Evolutionary conservation across 805 yeast species (phyloP).

Genomic region (Wickerhamomyces ciferrii): DNA sequence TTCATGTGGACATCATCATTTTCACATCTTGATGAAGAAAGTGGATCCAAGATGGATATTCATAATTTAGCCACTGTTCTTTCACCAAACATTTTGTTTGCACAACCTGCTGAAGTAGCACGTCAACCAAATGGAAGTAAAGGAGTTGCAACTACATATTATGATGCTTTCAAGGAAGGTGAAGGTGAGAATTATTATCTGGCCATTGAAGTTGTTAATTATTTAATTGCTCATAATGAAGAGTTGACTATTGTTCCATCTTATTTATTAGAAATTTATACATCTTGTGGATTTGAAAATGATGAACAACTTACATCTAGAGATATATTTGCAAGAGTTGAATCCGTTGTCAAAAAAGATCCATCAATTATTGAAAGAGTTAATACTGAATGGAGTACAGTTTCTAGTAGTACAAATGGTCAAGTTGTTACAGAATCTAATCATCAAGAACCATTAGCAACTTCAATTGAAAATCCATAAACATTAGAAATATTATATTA

Average conservation of each 20-base stretch:
- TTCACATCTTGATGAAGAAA: slow-evolving; percentile 85
- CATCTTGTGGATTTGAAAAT: slow-evolving; percentile 16
- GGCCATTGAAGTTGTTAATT: slow-evolving; percentile 87
- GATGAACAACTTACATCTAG: slow-evolving; percentile 25
- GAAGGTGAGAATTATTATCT: slow-evolving; percentile 72
- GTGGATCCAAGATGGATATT: slow-evolving; percentile 92
- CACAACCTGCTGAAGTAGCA: slow-evolving; percentile 34
- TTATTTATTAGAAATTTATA: slow-evolving; percentile 31
- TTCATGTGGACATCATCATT: slow-evolving; percentile 95
- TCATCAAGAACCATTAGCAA: slow-evolving; percentile 5
- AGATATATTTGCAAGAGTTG: slow-evolving; percentile 33
- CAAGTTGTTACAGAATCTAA: slow-evolving; percentile 9
- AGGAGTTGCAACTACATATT: slow-evolving; percentile 24
- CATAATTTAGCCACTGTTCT: slow-evolving; percentile 94
- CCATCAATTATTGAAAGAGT: slow-evolving; percentile 14
- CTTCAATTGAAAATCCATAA: slow-evolving; percentile 12
- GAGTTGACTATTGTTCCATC: slow-evolving; percentile 74
- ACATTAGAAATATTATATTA: background rate
- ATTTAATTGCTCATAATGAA: slow-evolving; percentile 75
- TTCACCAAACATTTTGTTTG: slow-evolving; percentile 83
- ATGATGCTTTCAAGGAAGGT: slow-evolving; percentile 34
- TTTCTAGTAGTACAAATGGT: background rate
- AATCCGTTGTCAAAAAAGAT: slow-evolving; percentile 20
- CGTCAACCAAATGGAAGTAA: slow-evolving; percentile 20
- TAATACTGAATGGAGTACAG: background rate